Conservation (phyloP, 23 red algal genomes). For the Cyanidium caldarium region DNA sequence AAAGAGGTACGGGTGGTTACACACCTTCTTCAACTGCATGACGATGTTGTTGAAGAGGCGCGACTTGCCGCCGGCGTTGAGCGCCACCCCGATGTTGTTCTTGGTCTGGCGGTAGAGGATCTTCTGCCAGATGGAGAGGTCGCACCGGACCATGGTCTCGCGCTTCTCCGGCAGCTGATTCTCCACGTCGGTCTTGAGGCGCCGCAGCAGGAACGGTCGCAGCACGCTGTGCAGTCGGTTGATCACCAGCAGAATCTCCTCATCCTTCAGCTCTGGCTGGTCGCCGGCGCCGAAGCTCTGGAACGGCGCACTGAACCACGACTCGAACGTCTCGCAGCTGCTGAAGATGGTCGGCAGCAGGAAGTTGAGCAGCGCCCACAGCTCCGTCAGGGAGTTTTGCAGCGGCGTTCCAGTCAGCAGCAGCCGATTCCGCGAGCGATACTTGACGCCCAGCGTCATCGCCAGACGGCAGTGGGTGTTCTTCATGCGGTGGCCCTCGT, state of each 20-base stretch:
- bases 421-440: slow-evolving; percentile 76
- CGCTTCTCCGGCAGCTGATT: slow-evolving; percentile 86
- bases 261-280: slow-evolving; percentile 66
- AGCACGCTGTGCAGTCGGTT: slow-evolving; percentile 90
- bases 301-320: slow-evolving; percentile 94
- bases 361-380: slow-evolving; percentile 97
- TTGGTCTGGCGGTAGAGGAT: slow-evolving; percentile 60
- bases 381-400: slow-evolving; percentile 88
- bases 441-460: slow-evolving; percentile 81
- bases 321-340: slow-evolving; percentile 71
- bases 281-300: slow-evolving; percentile 48
- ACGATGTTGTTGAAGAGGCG: slow-evolving; percentile 87
- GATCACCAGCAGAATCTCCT: slow-evolving; percentile 88
- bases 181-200: slow-evolving; percentile 89
- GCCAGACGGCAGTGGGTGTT: slow-evolving; percentile 93
- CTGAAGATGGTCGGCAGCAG: slow-evolving; percentile 86
- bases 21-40: slow-evolving; percentile 97
- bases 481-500: slow-evolving; percentile 99
- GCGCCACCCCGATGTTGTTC: slow-evolving; percentile 37
- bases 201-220: slow-evolving; percentile 75
- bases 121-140: slow-evolving; percentile 83
- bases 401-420: slow-evolving; percentile 94
- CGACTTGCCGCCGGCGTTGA: slow-evolving; percentile 30
- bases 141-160: slow-evolving; percentile 62
- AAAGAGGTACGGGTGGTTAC: slow-evolving; percentile 90